These are phyloP conservation scores for Chaetomiaceae sp. DNA, from an alignment of 2,329 filamentous ascomycete species.

Conservation along the genomic window DNA sequence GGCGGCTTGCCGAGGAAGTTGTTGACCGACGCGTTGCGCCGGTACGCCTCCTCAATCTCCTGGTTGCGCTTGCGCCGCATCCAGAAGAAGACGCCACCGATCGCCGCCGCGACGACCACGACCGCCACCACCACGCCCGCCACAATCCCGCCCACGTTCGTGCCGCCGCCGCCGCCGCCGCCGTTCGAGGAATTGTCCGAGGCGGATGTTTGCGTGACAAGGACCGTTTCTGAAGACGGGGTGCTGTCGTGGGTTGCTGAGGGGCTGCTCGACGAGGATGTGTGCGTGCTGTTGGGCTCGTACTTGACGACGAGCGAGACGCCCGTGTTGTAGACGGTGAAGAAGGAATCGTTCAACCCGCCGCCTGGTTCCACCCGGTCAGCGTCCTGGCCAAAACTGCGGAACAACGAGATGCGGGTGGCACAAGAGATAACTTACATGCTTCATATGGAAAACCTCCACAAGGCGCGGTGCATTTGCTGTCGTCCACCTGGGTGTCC, in stretches of 20 bases:
- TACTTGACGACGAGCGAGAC: conserved; percentile 35
- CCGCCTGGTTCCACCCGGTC: conserved; percentile 41
- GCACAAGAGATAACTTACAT: too few relatives aligned
- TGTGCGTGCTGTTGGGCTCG: conserved; percentile 23
- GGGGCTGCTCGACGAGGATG: conserved; percentile 25
- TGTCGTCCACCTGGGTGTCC: conserved; percentile 47
- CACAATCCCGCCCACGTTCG: conserved; percentile 79
- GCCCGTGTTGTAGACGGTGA: conserved; percentile 47
- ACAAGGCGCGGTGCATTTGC: conserved; percentile 60
- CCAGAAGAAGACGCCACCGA: conserved; percentile 66
- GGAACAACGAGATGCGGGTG: not conserved
- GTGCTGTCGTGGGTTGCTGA: conserved; percentile 14
- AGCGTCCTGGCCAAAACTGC: conserved; percentile 1
- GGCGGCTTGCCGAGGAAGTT: conserved; percentile 66
- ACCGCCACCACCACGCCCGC: conserved; percentile 84
- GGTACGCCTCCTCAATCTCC: conserved; percentile 77
- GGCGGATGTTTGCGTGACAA: conserved; percentile 21
- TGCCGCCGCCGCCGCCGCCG: conserved; percentile 45
- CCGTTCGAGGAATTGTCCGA: conserved; percentile 25
- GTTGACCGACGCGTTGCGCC: conserved; percentile 71
- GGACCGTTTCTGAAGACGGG: conserved; percentile 3
- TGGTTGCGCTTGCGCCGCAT: conserved; percentile 69
- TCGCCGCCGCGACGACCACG: conserved; percentile 58
- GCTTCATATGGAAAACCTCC: conserved; percentile 54
- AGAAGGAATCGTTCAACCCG: conserved; percentile 44